Conservation (phyloP, 2,329 filamentous ascomycete species). For the Exophiala spinifera region DNA sequence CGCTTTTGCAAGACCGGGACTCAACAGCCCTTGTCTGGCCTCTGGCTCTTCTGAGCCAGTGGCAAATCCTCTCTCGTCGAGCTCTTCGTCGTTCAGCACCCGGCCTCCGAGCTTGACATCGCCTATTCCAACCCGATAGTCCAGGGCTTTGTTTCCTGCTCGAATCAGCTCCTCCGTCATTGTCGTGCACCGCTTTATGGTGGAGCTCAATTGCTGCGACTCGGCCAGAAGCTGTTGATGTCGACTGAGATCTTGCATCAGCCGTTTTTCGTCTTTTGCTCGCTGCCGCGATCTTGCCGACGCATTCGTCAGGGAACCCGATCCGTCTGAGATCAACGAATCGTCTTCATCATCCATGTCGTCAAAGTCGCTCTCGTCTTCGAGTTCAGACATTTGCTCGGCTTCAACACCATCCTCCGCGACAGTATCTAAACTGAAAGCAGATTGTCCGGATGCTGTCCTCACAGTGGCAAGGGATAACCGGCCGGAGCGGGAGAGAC, state of each 20-base stretch:
- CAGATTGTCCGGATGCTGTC: slow-evolving; percentile 45
- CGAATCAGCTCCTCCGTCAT: slow-evolving; percentile 89
- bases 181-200: slow-evolving; percentile 80
- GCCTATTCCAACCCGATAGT: slow-evolving; percentile 72
- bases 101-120: slow-evolving; percentile 80
- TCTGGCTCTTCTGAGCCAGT: slow-evolving; percentile 11
- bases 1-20: slow-evolving; percentile 22
- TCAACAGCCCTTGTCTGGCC: slow-evolving; percentile 23
- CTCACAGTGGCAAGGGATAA: slow-evolving; percentile 54
- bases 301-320: slow-evolving; percentile 35
- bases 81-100: slow-evolving; percentile 69
- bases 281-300: slow-evolving; percentile 50
- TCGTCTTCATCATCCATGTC: slow-evolving; percentile 35
- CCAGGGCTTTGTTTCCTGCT: slow-evolving; percentile 81
- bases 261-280: slow-evolving; percentile 73
- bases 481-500: slow-evolving; percentile 77
- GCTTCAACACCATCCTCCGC: slow-evolving; percentile 42
- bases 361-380: slow-evolving; percentile 20
- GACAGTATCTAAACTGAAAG: slow-evolving; percentile 44
- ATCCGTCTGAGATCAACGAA: slow-evolving; percentile 33
- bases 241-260: slow-evolving; percentile 81
- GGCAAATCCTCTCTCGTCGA: slow-evolving; percentile 28
- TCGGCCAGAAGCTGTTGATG: slow-evolving; percentile 86
- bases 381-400: slow-evolving; percentile 38
- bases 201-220: slow-evolving; percentile 93